Conservation (phyloP, 1,139 yeast species). For the Candida tetrigidarum region DNA sequence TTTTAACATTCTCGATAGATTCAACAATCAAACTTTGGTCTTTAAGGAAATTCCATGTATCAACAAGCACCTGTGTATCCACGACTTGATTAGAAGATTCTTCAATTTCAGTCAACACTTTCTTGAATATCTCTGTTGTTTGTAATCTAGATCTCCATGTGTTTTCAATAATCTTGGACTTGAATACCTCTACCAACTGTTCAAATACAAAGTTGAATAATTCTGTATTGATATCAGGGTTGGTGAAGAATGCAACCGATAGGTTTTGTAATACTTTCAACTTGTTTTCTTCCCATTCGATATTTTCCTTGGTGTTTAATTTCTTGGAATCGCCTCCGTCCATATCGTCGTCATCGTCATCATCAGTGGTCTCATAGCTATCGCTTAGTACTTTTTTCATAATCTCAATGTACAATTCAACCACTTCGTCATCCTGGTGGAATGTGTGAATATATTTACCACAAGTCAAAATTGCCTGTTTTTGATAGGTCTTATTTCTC, state of each 20-base stretch:
- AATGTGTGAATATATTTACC: slow-evolving; percentile 52
- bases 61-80: slow-evolving; percentile 20
- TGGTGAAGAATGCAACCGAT: slow-evolving; percentile 32
- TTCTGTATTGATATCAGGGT: slow-evolving; percentile 20
- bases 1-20: slow-evolving; percentile 65
- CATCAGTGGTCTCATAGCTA: slow-evolving; percentile 24
- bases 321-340: slow-evolving; percentile 32
- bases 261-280: slow-evolving; percentile 37
- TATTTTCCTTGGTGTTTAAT: slow-evolving; percentile 29
- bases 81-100: slow-evolving; percentile 14
- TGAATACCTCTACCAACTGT: slow-evolving; percentile 26
- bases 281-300: slow-evolving; percentile 43
- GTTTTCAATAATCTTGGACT: slow-evolving; percentile 36
- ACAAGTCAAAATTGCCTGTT: slow-evolving; percentile 50
- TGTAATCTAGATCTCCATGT: slow-evolving; percentile 66
- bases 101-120: slow-evolving; percentile 17
- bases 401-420: slow-evolving; percentile 41
- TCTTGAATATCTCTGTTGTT: slow-evolving; percentile 40
- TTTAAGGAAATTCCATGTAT: slow-evolving; percentile 29
- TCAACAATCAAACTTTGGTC: slow-evolving; percentile 42
- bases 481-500: slow-evolving; percentile 67
- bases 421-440: slow-evolving; percentile 43
- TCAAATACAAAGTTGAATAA: slow-evolving; percentile 31
- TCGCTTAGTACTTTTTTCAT: slow-evolving; percentile 40
- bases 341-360: slow-evolving; percentile 32